These are phyloP conservation scores for Collybiopsis confluens DNA, from an alignment of 768 basidiomycete species.

Conservation along the genomic window DNA sequence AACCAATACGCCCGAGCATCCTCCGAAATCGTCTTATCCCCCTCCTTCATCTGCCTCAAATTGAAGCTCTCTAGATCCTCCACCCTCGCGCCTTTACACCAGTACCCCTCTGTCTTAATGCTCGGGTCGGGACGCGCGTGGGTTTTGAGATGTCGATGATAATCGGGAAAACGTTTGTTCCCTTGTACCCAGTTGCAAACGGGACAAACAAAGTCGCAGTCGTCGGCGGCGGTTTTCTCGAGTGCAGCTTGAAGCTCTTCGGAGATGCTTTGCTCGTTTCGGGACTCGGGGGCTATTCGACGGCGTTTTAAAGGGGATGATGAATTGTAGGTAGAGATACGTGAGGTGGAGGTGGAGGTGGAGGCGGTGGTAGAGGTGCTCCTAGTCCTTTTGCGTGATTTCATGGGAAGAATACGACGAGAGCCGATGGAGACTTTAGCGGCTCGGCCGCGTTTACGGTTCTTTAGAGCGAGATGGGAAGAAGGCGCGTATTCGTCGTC, in stretches of 20 bases:
- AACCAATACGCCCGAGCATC: constrained; percentile 23
- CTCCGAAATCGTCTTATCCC: constrained; percentile 10
- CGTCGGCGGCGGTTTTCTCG: constrained; percentile 15
- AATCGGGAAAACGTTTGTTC: constrained; percentile 53
- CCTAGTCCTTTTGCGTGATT: neutral
- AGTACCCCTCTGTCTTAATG: constrained; percentile 28
- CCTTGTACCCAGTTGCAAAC: constrained; percentile 43
- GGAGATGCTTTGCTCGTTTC: constrained; percentile 41
- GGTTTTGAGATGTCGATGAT: constrained; percentile 54
- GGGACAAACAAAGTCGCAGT: constrained; percentile 37
- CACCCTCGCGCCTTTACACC: constrained; percentile 36
- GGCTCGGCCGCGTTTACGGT: constrained; percentile 22
- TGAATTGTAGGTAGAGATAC: constrained; percentile 1
- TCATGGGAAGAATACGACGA: too few relatives aligned
- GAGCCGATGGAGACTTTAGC: neutral
- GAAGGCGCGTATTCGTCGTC: constrained; percentile 46
- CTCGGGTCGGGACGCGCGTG: constrained; percentile 45
- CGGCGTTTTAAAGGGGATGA: constrained; percentile 16
- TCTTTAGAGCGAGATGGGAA: constrained; percentile 24
- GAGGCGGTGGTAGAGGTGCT: constrained; percentile 4
- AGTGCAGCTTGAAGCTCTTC: constrained; percentile 16
- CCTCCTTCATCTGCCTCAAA: neutral
- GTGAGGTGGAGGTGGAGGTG: constrained; percentile 2
- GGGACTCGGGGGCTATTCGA: constrained; percentile 34
- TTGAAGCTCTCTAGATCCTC: constrained; percentile 12